These are phyloP conservation scores for Coemansia javaensis DNA, from an alignment of 192 early-diverging fungal species.

Conservation along the genomic window DNA sequence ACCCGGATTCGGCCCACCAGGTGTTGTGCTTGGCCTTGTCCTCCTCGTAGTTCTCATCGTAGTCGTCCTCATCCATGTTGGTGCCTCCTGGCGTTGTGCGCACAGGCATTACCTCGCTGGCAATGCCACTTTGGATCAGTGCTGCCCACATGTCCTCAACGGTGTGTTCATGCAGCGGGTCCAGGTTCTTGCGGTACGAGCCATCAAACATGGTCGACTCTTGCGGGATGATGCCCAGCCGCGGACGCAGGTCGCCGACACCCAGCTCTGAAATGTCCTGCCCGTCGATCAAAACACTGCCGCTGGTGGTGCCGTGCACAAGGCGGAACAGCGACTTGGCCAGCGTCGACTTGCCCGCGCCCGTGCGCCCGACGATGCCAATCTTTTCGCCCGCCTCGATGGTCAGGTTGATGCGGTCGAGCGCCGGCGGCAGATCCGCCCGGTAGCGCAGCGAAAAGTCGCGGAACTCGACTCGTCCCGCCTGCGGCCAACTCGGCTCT, in stretches of 20 bases:
- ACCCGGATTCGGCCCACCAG: too few relatives aligned
- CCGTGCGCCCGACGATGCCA: slow-evolving; percentile 72
- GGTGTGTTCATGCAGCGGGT: too few relatives aligned
- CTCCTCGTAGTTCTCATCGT: too few relatives aligned
- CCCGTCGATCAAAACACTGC: slow-evolving; percentile 67
- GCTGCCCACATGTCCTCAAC: too few relatives aligned
- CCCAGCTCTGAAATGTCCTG: slow-evolving; percentile 62
- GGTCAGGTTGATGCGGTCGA: slow-evolving; percentile 56
- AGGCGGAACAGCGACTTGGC: slow-evolving; percentile 63
- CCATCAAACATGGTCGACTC: too few relatives aligned
- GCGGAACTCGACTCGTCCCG: slow-evolving; percentile 55
- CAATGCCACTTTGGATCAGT: too few relatives aligned
- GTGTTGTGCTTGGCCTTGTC: too few relatives aligned
- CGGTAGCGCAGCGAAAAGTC: slow-evolving; percentile 60
- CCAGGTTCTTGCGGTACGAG: too few relatives aligned
- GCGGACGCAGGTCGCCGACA: background rate
- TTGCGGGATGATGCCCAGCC: too few relatives aligned
- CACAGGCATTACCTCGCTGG: too few relatives aligned
- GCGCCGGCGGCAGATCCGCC: slow-evolving; percentile 39
- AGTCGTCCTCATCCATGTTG: too few relatives aligned
- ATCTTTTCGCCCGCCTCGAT: slow-evolving; percentile 60
- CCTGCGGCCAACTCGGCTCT: slow-evolving; percentile 56
- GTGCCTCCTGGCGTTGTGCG: too few relatives aligned
- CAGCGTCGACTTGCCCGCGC: slow-evolving; percentile 64
- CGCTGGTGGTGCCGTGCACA: slow-evolving; percentile 42